phyloP scores from a whole-genome alignment of 148 eudicot genomes.

The Cornus suecica region DNA sequence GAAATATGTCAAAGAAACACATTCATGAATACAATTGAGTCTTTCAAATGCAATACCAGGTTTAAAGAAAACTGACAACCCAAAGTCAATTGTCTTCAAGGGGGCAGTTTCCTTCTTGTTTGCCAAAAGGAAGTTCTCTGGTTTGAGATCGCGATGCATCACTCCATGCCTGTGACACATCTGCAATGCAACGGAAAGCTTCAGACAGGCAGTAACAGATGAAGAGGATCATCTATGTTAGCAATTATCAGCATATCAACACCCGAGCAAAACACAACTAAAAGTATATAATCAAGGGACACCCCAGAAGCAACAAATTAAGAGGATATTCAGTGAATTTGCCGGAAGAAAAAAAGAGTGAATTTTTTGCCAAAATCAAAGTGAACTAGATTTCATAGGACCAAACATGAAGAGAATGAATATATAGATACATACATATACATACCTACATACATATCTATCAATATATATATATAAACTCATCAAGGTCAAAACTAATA shows the following conservation, averaged over 20 bases:
- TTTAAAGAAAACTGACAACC: constrained; percentile 37
- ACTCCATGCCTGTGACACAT: constrained; percentile 50
- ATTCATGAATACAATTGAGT: not conserved
- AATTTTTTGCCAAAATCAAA: not conserved
- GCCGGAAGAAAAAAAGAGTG: not conserved
- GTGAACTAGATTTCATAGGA: not conserved
- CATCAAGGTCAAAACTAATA: not conserved
- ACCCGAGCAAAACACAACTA: not conserved
- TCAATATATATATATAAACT: too few relatives aligned
- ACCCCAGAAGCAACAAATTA: not conserved
- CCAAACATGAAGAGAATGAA: constrained; percentile 1
- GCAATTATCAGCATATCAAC: not conserved
- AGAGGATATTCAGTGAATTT: not conserved
- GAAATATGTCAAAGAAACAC: not conserved
- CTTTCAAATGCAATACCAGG: constrained; percentile 29
- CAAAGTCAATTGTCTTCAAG: constrained; percentile 53
- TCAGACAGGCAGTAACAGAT: not conserved
- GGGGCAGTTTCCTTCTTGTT: constrained; percentile 55
- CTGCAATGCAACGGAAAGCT: constrained; percentile 14
- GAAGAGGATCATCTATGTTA: not conserved
- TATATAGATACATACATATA: too few relatives aligned
- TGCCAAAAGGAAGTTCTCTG: constrained; percentile 46
- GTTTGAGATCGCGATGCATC: constrained; percentile 54
- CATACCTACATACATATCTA: too few relatives aligned
- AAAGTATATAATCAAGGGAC: not conserved